Conservation (phyloP, 495 filamentous ascomycete genomes). For the Aspergillus sclerotiicarbonarius region DNA sequence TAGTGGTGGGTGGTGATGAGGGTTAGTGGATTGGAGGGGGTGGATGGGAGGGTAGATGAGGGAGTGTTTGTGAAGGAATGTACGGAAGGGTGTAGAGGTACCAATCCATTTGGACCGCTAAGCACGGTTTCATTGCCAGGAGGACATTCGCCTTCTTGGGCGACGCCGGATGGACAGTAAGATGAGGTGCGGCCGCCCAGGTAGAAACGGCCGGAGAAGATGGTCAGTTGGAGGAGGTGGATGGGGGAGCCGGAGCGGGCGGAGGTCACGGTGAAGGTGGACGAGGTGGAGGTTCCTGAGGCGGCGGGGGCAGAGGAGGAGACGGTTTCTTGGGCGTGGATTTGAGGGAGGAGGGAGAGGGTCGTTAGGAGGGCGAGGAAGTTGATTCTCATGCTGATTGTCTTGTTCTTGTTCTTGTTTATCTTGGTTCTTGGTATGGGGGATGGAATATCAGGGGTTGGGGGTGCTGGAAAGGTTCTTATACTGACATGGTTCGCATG, state of each 20-base stretch:
- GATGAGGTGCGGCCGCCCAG: constrained; percentile 38
- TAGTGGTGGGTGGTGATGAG: not conserved
- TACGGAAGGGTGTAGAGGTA: constrained; percentile 16
- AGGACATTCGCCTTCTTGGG: constrained; percentile 30
- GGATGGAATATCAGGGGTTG: not conserved
- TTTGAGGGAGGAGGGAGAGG: constrained; percentile 3
- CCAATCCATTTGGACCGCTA: constrained; percentile 34
- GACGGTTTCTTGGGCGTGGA: not conserved
- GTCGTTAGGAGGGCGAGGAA: constrained; percentile 6
- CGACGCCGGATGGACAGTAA: constrained; percentile 34
- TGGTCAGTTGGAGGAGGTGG: constrained; percentile 40
- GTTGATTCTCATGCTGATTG: constrained; percentile 7
- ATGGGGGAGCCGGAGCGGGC: constrained; percentile 41
- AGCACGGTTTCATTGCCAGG: constrained; percentile 45
- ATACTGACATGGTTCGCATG: too few species aligned
- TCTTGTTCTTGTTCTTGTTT: not conserved
- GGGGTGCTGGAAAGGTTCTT: not conserved
- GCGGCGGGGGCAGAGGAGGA: not conserved
- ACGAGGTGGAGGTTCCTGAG: constrained; percentile 9
- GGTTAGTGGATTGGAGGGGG: not conserved
- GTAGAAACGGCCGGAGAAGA: constrained; percentile 39
- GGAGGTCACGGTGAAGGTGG: constrained; percentile 37
- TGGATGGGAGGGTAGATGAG: not conserved
- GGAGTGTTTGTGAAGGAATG: not conserved
- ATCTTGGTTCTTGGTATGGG: not conserved